A percentile compares a stretch with the other conserved stretches of the same genome.
Conservation (phyloP, 2,329 filamentous ascomycete genomes). For the Colletotrichum lentis region DNA sequence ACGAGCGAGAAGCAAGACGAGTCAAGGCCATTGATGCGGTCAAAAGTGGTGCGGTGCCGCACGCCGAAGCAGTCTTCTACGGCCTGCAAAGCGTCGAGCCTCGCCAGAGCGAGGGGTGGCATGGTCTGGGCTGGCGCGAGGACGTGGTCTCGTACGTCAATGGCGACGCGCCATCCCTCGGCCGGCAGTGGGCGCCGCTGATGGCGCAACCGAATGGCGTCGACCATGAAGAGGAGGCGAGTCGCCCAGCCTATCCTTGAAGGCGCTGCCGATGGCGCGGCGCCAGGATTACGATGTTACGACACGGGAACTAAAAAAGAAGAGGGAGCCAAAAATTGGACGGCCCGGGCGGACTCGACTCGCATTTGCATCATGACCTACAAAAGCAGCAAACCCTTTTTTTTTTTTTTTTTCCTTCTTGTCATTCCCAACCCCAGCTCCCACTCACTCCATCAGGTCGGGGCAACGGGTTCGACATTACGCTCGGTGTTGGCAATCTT, state of each 20-base stretch:
- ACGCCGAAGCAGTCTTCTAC: conserved; percentile 48
- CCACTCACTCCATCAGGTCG: neutral
- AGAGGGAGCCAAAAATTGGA: conserved; percentile 10
- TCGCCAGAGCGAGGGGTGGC: conserved; percentile 54
- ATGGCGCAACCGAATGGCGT: conserved; percentile 8
- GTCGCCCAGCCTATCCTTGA: conserved; percentile 38
- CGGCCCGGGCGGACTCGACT: conserved; percentile 22
- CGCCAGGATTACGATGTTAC: conserved; percentile 36
- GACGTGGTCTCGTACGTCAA: conserved; percentile 50
- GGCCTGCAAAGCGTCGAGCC: conserved; percentile 52
- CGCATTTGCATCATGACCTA: conserved; percentile 32
- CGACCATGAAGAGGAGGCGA: conserved; percentile 1
- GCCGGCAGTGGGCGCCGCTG: conserved; percentile 56
- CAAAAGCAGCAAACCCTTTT: conserved; percentile 31
- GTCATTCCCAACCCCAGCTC: no score
- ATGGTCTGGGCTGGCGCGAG: conserved; percentile 60
- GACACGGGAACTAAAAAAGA: conserved; percentile 32
- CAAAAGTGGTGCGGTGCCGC: conserved; percentile 47
- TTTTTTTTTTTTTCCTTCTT: neutral
- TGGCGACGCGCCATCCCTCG: conserved; percentile 53
- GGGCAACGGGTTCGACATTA: conserved; percentile 31
- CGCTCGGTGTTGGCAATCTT: conserved; percentile 26
- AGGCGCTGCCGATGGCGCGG: neutral
- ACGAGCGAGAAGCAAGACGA: conserved; percentile 66
- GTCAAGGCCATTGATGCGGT: conserved; percentile 55